Percentiles rank a stretch among this genome's conserved stretches.
Conservation (phyloP, 2,329 filamentous ascomycete species). For the Erysiphe pulchra region DNA sequence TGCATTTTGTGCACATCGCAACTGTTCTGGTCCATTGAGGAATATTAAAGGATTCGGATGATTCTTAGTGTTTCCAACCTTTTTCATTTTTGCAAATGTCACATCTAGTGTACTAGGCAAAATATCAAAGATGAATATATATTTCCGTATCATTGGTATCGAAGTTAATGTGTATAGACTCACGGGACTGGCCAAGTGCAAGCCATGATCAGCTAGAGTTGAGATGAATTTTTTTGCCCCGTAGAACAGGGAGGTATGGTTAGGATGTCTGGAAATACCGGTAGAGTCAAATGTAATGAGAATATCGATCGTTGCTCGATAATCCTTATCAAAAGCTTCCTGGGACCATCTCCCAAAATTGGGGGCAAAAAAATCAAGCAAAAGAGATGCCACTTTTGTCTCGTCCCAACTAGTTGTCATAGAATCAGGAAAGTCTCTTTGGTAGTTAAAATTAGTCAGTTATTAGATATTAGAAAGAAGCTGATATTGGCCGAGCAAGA, state of each 20-base stretch:
- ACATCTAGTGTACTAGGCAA: constrained; percentile 40
- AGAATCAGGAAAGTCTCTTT: constrained; percentile 57
- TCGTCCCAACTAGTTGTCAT: constrained; percentile 62
- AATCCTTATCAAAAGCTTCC: constrained; percentile 13
- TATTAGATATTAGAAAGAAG: neutral
- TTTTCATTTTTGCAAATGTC: constrained; percentile 16
- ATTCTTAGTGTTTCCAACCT: constrained; percentile 23
- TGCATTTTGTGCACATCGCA: constrained; percentile 47
- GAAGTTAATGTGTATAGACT: constrained; percentile 65
- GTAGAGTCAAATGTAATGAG: constrained; percentile 71
- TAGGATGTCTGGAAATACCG: constrained; percentile 73
- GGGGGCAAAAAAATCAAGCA: constrained; percentile 50
- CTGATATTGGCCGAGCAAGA: too few relatives aligned
- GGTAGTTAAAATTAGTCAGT: constrained; percentile 1
- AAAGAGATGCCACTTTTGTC: constrained; percentile 39
- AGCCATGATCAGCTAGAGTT: constrained; percentile 36
- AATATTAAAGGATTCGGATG: constrained; percentile 30
- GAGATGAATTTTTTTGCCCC: constrained; percentile 52
- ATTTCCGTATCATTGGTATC: constrained; percentile 55
- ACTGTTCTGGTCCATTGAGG: constrained; percentile 36
- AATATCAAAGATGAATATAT: constrained; percentile 49
- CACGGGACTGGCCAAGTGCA: constrained; percentile 34
- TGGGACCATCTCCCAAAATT: constrained; percentile 19
- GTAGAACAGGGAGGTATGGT: constrained; percentile 73
- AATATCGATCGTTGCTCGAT: constrained; percentile 21